A percentile compares a stretch with the other conserved stretches of the same genome.
Evolutionary conservation across 2,329 filamentous ascomycete genomes (phyloP).

Genomic region (Sclerotinia minor): DNA sequence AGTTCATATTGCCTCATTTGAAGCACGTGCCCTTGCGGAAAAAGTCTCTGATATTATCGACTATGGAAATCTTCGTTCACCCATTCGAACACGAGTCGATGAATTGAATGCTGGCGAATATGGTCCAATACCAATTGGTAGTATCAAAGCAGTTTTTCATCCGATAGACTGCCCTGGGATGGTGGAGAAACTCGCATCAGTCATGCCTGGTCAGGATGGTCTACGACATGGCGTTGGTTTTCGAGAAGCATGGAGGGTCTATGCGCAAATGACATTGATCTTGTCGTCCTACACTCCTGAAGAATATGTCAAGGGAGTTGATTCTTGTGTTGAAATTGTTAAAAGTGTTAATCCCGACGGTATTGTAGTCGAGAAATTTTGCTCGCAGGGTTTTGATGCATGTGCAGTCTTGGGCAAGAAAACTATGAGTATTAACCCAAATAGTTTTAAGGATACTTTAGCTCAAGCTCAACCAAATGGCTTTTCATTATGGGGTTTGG

Average conservation of each 20-base stretch:
- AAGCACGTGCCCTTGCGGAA: constrained; percentile 44
- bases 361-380: constrained; percentile 48
- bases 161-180: constrained; percentile 42
- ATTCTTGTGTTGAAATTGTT: constrained; percentile 45
- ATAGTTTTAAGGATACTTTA: constrained; percentile 47
- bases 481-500: constrained; percentile 44
- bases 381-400: constrained; percentile 48
- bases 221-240: constrained; percentile 10
- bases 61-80: constrained; percentile 34
- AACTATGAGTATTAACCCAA: constrained; percentile 48
- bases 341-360: constrained; percentile 44
- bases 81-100: constrained; percentile 31
- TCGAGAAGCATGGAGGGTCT: constrained; percentile 17
- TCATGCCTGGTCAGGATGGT: constrained; percentile 32
- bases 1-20: constrained; percentile 50
- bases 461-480: constrained; percentile 44
- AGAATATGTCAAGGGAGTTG: constrained; percentile 47
- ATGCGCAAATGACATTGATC: constrained; percentile 34
- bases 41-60: constrained; percentile 38
- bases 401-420: constrained; percentile 43
- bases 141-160: constrained; percentile 40
- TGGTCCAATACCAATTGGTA: constrained; percentile 24
- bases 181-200: constrained; percentile 39
- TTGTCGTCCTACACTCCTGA: constrained; percentile 42
- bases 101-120: constrained; percentile 18